phyloP scores from a whole-genome alignment of 768 basidiomycete species.

The Phanerochaete carnosa region DNA sequence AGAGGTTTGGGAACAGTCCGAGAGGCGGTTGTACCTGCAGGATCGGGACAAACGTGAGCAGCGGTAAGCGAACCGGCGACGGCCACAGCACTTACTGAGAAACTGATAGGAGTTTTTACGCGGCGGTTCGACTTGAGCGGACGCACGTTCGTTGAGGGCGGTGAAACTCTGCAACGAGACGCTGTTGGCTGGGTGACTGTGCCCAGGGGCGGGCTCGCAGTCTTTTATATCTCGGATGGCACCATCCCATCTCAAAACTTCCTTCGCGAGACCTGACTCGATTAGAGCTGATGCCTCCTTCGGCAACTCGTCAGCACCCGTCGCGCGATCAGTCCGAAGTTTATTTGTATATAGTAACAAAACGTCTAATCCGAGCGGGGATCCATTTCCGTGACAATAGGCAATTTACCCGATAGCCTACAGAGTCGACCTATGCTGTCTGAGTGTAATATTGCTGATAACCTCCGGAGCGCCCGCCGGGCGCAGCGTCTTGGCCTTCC shows the following conservation, averaged over 20 bases:
- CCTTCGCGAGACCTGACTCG: background rate
- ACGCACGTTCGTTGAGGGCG: conserved; percentile 9
- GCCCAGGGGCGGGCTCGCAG: background rate
- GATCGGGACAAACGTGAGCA: conserved; percentile 9
- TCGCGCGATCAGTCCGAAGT: background rate
- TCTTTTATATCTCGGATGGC: conserved; percentile 1
- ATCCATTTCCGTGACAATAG: background rate
- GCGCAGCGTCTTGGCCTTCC: background rate
- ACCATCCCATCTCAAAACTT: background rate
- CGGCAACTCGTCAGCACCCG: background rate
- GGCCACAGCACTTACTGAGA: background rate
- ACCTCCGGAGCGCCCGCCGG: background rate
- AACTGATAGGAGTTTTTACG: conserved; percentile 7
- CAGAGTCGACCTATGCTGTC: background rate
- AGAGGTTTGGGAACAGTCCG: conserved; percentile 1
- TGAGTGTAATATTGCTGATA: background rate
- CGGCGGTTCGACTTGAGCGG: background rate
- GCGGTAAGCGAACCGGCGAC: background rate
- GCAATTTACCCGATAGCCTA: background rate
- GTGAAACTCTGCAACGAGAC: background rate
- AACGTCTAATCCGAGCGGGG: background rate
- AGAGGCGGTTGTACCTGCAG: background rate
- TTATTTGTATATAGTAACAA: background rate
- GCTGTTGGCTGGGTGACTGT: background rate
- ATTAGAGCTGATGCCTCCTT: background rate